Evolutionary conservation across 2,329 filamentous ascomycete species (phyloP), one percentile per base, ranked within the genome.

Genomic region (Aschersonia sp.): DNA sequence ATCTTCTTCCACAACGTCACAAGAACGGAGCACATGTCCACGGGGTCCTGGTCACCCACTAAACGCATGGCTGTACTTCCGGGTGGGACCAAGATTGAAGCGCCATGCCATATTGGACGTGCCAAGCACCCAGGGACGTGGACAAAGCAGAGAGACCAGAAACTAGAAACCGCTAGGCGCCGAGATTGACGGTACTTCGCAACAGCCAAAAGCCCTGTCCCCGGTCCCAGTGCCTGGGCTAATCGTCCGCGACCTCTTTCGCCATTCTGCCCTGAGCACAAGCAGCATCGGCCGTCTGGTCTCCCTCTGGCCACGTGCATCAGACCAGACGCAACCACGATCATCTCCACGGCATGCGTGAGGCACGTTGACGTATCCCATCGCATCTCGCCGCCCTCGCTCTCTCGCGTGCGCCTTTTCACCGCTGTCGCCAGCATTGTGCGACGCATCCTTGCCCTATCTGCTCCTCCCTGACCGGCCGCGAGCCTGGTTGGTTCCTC

Each of bases 141-240:
- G 22, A 22, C 22, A 22, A 22, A 22, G 22, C 22, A 22, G 22
- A 22, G 22, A 22, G 22, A 22, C 22, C 22, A 22, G 22, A 22
- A 22, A 22, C 22, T 22, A 22, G 22, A 22, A 22, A 22, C 22
- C 22, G 85, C 22, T 22, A 22, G 22, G 22, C 22, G 22, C 22
- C 22, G 22, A 22, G 22, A 22, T 22, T 22, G 22, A 22, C 22
- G 22, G 22, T 22, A 22, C 22, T 22, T 22, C 22, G 22, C 22
- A 22, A 22, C 22, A 22, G 22, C 22, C 22, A 22, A 22, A 22
- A 22, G 22, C 22, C 22, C 22, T 22, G 22, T 22, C 22, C 22
- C 12, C 35, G 8, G 35, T 37, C 35, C 35, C 12, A 37, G 35
- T 37, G 35, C 35, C 35, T 9, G 35, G 35, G 35, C 35, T 12